Conservation (phyloP, 352 stramenopile genomes). For the Phytophthora cajani region DNA sequence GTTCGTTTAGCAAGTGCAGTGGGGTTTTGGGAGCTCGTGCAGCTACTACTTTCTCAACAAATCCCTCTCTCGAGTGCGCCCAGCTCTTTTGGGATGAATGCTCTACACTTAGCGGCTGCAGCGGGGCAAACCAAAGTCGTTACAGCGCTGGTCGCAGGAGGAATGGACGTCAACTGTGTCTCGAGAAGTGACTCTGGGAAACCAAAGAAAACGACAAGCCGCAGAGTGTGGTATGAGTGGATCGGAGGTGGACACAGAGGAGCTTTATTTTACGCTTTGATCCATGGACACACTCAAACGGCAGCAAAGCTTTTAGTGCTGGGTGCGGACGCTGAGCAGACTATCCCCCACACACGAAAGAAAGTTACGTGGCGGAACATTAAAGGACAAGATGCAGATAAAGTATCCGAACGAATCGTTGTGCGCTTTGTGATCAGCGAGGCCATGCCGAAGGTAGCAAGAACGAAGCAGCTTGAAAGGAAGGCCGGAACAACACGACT, state of each 20-base stretch:
- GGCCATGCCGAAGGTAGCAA: slow-evolving; percentile 33
- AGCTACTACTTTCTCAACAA: slow-evolving; percentile 58
- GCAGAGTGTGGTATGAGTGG: slow-evolving; percentile 25
- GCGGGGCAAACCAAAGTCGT: slow-evolving; percentile 54
- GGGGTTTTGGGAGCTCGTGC: slow-evolving; percentile 59
- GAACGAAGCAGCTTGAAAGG: slow-evolving; percentile 12
- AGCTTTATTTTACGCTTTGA: slow-evolving; percentile 59
- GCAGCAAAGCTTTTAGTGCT: slow-evolving; percentile 64
- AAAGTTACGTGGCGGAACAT: slow-evolving; percentile 10
- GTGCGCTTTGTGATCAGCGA: slow-evolving; percentile 35
- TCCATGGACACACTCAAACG: slow-evolving; percentile 60
- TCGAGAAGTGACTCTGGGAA: slow-evolving; percentile 10
- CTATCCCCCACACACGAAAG: slow-evolving; percentile 43
- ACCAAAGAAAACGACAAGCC: slow-evolving; percentile 2
- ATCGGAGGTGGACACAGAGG: slow-evolving; percentile 33
- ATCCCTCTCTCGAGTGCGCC: slow-evolving; percentile 48
- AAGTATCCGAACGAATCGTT: slow-evolving; percentile 17
- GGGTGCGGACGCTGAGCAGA: slow-evolving; percentile 53
- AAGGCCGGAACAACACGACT: neutral
- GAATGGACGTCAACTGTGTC: slow-evolving; percentile 67
- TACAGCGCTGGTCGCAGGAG: slow-evolving; percentile 49
- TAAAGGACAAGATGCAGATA: neutral
- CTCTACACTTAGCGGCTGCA: slow-evolving; percentile 56
- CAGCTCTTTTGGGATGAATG: slow-evolving; percentile 48
- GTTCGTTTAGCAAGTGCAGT: slow-evolving; percentile 52